Conservation (phyloP, 495 filamentous ascomycete species). For the Hypoxylon perforatum region DNA sequence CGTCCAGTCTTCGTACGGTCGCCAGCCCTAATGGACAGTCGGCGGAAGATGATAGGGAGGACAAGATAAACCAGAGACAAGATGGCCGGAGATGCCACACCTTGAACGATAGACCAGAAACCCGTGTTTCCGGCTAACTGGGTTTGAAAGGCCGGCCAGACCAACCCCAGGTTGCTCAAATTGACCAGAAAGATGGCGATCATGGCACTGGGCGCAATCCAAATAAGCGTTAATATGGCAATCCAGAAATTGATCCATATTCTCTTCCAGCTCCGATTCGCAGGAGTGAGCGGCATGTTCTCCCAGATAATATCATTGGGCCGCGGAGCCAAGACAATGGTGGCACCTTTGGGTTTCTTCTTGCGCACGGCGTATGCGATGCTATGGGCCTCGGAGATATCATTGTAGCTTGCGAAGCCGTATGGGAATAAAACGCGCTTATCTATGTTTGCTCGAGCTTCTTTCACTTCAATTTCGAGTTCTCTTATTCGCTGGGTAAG, state of each 20-base stretch:
- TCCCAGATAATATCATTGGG: conserved; percentile 97
- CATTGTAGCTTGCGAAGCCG: conserved; percentile 93
- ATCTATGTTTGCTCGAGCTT: conserved; percentile 83
- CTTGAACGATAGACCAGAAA: conserved; percentile 89
- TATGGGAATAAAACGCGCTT: conserved; percentile 87
- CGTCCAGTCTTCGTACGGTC: conserved; percentile 91
- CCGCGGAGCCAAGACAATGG: conserved; percentile 79
- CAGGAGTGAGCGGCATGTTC: conserved; percentile 78
- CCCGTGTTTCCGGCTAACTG: conserved; percentile 69
- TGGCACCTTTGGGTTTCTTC: conserved; percentile 84
- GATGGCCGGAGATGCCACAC: conserved; percentile 91
- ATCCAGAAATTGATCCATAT: conserved; percentile 88
- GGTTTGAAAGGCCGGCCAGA: conserved; percentile 81
- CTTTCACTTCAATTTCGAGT: conserved; percentile 85
- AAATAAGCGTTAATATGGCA: conserved; percentile 80
- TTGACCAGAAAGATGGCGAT: conserved; percentile 95
- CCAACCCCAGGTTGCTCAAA: conserved; percentile 76
- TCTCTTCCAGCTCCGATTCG: conserved; percentile 73
- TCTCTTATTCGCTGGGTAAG: conserved; percentile 84
- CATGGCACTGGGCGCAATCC: conserved; percentile 93
- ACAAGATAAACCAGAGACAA: conserved; percentile 89
- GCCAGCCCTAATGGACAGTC: conserved; percentile 78
- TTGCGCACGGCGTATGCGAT: conserved; percentile 84
- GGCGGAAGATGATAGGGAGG: conserved; percentile 91
- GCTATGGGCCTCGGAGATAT: conserved; percentile 86